Evolutionary conservation across 768 basidiomycete species (phyloP).

Genomic region (Suillus brevipes): DNA sequence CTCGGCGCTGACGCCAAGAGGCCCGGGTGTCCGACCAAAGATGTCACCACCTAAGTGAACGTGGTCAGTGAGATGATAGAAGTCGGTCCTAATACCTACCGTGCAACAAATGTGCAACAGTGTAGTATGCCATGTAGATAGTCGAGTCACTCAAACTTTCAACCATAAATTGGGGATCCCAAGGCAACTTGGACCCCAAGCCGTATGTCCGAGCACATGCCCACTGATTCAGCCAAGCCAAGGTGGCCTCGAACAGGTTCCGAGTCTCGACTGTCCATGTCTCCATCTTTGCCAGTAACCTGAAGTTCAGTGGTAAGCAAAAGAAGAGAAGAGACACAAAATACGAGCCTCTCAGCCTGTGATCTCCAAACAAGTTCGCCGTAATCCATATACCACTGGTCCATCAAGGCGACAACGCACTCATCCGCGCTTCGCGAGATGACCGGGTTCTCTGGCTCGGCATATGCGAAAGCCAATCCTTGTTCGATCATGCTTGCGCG

Average conservation of each 20-base stretch:
- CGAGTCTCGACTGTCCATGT: slow-evolving; percentile 91
- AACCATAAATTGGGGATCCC: slow-evolving; percentile 96
- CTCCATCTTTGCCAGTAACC: slow-evolving; percentile 83
- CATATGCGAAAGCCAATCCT: slow-evolving; percentile 84
- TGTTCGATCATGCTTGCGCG: slow-evolving; percentile 77
- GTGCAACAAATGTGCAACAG: slow-evolving; percentile 88
- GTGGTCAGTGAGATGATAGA: not conserved
- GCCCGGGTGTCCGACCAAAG: slow-evolving; percentile 77
- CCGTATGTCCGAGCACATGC: slow-evolving; percentile 98
- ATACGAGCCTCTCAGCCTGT: slow-evolving; percentile 74
- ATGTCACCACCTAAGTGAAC: slow-evolving; percentile 58
- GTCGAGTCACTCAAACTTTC: slow-evolving; percentile 97
- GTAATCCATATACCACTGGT: slow-evolving; percentile 99
- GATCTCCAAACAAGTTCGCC: slow-evolving; percentile 90
- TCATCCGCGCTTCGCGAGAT: slow-evolving; percentile 92
- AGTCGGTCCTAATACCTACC: slow-evolving; percentile 45
- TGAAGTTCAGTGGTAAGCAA: slow-evolving; percentile 29
- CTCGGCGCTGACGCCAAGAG: slow-evolving; percentile 80
- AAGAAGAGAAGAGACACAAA: slow-evolving; percentile 3
- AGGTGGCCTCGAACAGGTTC: slow-evolving; percentile 85
- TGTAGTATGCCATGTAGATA: slow-evolving; percentile 98
- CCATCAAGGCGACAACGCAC: slow-evolving; percentile 96
- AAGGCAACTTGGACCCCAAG: slow-evolving; percentile 91
- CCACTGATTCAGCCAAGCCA: slow-evolving; percentile 98
- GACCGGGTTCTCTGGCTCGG: slow-evolving; percentile 91